A percentile compares a stretch with the other conserved stretches of the same genome.
Conservation (phyloP, 2,329 filamentous ascomycete species). For the Emergomyces pasteurianus region DNA sequence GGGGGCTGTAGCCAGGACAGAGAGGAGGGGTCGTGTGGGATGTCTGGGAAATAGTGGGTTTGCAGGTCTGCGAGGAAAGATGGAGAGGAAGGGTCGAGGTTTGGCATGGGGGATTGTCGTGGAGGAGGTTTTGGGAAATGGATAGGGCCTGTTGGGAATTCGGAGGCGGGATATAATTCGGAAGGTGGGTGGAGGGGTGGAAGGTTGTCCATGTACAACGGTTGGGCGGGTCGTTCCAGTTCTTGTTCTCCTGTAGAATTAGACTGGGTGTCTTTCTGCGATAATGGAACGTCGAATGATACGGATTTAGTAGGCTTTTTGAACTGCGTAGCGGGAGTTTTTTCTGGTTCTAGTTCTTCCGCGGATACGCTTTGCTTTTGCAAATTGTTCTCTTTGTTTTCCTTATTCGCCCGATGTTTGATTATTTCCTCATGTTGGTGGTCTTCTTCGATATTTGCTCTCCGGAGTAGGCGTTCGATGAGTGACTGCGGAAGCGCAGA, state of each 20-base stretch:
- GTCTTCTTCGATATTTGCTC: slow-evolving; percentile 63
- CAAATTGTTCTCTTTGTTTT: not conserved
- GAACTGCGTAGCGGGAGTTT: not conserved
- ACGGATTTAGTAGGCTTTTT: slow-evolving; percentile 17
- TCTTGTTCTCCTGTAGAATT: not conserved
- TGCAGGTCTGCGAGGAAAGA: slow-evolving; percentile 77
- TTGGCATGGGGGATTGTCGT: slow-evolving; percentile 43
- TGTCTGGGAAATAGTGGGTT: slow-evolving; percentile 82
- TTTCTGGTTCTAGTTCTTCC: not conserved
- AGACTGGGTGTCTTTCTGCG: slow-evolving; percentile 1
- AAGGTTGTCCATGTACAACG: slow-evolving; percentile 20
- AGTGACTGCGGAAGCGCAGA: slow-evolving; percentile 61
- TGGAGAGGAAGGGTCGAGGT: slow-evolving; percentile 71
- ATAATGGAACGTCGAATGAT: slow-evolving; percentile 15
- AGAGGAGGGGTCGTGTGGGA: slow-evolving; percentile 71
- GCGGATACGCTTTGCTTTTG: too few species aligned
- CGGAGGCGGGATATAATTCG: slow-evolving; percentile 30
- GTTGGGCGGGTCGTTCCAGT: slow-evolving; percentile 4
- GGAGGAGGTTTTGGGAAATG: slow-evolving; percentile 36
- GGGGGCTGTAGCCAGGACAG: slow-evolving; percentile 70
- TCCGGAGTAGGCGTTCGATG: slow-evolving; percentile 61
- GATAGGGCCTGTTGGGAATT: slow-evolving; percentile 24
- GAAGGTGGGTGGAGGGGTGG: slow-evolving; percentile 23
- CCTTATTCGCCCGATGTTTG: not conserved
- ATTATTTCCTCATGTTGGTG: slow-evolving; percentile 5